Conservation (phyloP, 306 rosid species). For the Citrullus amarus region DNA sequence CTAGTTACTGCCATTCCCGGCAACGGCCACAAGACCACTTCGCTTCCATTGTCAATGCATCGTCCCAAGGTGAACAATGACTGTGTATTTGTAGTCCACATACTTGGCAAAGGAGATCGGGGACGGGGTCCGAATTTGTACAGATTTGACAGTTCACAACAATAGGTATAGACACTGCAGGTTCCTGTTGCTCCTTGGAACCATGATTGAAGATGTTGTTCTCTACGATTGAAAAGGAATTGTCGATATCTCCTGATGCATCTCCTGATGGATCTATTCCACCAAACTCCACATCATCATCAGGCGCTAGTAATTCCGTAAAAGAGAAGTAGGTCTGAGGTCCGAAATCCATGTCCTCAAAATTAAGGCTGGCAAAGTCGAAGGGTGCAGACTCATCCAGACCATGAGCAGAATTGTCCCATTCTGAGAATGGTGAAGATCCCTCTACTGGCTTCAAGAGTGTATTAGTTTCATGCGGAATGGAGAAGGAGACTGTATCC, state of each 20-base stretch:
- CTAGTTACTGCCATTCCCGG: slow-evolving; percentile 59
- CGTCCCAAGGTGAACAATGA: slow-evolving; percentile 57
- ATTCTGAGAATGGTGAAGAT: slow-evolving; percentile 23
- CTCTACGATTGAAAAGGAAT: slow-evolving; percentile 12
- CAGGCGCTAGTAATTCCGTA: slow-evolving; percentile 58
- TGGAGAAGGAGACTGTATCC: slow-evolving; percentile 11
- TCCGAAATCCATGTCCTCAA: slow-evolving; percentile 46
- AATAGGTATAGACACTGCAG: slow-evolving; percentile 13
- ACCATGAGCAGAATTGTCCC: slow-evolving; percentile 28
- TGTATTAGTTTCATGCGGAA: slow-evolving; percentile 19
- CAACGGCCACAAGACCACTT: slow-evolving; percentile 69
- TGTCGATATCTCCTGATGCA: slow-evolving; percentile 27
- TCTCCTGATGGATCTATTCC: slow-evolving; percentile 41
- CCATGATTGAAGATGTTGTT: slow-evolving; percentile 21
- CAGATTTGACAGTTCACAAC: slow-evolving; percentile 37
- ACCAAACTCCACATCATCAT: slow-evolving; percentile 35
- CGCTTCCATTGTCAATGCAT: slow-evolving; percentile 22
- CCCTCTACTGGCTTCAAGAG: slow-evolving; percentile 21
- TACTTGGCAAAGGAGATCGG: slow-evolving; percentile 57
- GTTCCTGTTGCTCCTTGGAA: slow-evolving; percentile 15
- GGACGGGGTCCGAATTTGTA: slow-evolving; percentile 40
- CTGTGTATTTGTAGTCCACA: slow-evolving; percentile 65
- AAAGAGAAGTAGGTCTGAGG: slow-evolving; percentile 71
- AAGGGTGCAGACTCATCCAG: slow-evolving; percentile 25
- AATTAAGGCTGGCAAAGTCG: slow-evolving; percentile 30